Base-by-base conservation (phyloP, 2,329 filamentous ascomycete species). In the Coniochaeta pulveracea region DNA sequence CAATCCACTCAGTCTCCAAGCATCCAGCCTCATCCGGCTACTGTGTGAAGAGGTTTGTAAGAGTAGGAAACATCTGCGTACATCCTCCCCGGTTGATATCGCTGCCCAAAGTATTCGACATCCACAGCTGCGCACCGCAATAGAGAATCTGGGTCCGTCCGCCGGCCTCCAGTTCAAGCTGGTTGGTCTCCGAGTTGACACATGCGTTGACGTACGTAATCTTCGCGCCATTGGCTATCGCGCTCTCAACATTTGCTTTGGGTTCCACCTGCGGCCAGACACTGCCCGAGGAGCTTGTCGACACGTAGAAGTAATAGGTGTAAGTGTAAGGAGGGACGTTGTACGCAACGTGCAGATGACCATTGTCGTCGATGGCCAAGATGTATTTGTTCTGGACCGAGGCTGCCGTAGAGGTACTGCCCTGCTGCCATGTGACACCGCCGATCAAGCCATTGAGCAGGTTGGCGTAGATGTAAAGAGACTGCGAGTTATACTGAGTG, bases 141-240 rank as follows among this genome's bases (percentile, higher is more conserved):
- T 6, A 39, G 11, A 40, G 19, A 15, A 40, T 40, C n/a, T 40
- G 31, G 12, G 24, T 37, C 22, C 37, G 16, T 5, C 39, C 37
- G 11, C 35, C 41, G 17, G 40, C 41, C 26, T 35, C 34, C 12
- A 44, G 35, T n/a, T 29, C 34, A 10, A 44, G 34, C 26, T 16
- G 11, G 7, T 31, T 58, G 63, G 35, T 78, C 3, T n/a, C 24
- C n/a, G 36, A 23, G 11, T 40, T 21, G 3, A 40, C 38, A 16
- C 34, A 36, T 4, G 33, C 36, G 10, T 31, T 28, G 8, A 40
- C 17, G 10, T 25, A 29, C 15, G 11, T 5, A 8, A 35, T 19
- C 14, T 12, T 15, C 17, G 10, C 34, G 4, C 36, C 36, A 10
- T 15, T 12, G 10, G 8, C 22, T 5, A 39, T 18, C 5, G 14